Evolutionary conservation across 305 asterid species (phyloP).

Genomic region (Plantago rigida): DNA sequence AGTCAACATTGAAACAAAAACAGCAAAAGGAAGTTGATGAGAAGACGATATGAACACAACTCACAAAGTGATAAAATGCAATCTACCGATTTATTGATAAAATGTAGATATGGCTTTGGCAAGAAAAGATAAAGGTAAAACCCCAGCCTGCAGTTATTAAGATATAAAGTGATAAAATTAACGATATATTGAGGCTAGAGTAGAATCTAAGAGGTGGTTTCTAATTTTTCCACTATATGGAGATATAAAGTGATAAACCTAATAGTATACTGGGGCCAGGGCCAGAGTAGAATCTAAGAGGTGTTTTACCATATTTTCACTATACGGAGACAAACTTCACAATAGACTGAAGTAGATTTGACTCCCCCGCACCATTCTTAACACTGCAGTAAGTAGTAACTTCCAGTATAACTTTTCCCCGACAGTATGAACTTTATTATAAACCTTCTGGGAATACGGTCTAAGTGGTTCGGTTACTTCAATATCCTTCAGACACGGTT

Average conservation of each 20-base stretch:
- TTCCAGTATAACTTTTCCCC: slow-evolving; percentile 1
- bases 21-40: background rate
- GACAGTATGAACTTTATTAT: background rate
- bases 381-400: background rate
- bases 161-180: background rate
- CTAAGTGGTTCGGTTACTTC: background rate
- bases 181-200: background rate
- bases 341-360: background rate
- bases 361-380: too few species aligned
- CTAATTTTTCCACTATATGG: too few species aligned
- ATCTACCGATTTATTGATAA: background rate
- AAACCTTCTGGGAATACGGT: background rate
- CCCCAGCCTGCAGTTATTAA: background rate
- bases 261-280: background rate
- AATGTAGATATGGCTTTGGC: background rate
- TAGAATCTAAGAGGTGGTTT: too few species aligned
- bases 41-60: background rate
- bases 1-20: slow-evolving; percentile 10
- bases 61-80: background rate
- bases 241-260: background rate
- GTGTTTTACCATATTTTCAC: background rate
- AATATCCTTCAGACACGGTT: background rate
- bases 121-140: background rate
- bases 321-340: background rate
- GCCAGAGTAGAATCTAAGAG: background rate